A percentile compares a stretch with the other conserved stretches of the same genome.
These are phyloP conservation scores for Hypoxylon perforatum DNA, from an alignment of 495 filamentous ascomycete species.

Conservation along the genomic window DNA sequence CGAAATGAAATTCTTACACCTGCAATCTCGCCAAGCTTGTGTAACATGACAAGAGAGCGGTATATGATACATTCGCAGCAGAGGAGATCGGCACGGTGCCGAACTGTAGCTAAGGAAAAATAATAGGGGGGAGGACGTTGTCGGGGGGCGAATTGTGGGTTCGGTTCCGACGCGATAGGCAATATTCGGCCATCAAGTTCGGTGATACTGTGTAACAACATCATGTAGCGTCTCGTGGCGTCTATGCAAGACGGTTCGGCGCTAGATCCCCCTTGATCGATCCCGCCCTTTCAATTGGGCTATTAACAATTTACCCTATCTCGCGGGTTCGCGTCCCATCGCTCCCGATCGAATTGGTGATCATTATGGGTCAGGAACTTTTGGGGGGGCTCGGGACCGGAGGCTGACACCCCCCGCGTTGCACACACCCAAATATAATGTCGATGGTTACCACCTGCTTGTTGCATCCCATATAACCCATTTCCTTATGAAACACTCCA, in stretches of 20 bases:
- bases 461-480: constrained; percentile 6
- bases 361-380: neutral
- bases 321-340: constrained; percentile 25
- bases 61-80: neutral
- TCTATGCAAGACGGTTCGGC: constrained; percentile 19
- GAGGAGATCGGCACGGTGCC: neutral
- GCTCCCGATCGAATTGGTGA: constrained; percentile 9
- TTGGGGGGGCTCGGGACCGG: constrained; percentile 30
- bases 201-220: constrained; percentile 8
- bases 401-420: constrained; percentile 18
- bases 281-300: constrained; percentile 21
- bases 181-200: neutral
- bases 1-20: neutral
- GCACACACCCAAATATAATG: constrained; percentile 2
- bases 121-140: no score
- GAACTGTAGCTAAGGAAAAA: neutral
- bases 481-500: constrained; percentile 2
- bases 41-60: neutral
- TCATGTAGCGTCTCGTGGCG: constrained; percentile 28
- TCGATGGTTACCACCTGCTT: neutral
- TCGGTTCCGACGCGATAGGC: constrained; percentile 1
- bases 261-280: constrained; percentile 28
- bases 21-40: neutral
- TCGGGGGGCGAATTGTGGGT: neutral
- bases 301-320: neutral